Base-by-base conservation (phyloP, 306 rosid genomes). In the Glycyrrhiza uralensis region DNA sequence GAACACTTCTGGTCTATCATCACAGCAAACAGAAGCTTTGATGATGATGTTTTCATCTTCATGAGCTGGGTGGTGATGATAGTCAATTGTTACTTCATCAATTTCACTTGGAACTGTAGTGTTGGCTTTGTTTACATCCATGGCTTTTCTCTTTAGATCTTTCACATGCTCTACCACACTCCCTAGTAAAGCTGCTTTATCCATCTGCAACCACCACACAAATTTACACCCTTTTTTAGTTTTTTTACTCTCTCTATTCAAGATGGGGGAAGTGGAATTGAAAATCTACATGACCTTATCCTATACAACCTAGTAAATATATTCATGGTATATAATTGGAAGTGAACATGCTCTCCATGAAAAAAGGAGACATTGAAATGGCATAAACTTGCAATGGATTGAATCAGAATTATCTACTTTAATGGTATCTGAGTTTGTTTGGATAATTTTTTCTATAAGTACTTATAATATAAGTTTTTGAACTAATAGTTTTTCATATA, bases 181-280 rank as follows among this genome's bases (percentile, higher is more conserved):
- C 58, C 98, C 96, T 45, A 93, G 60, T 35, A 93, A 77, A 30
- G 98, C 93, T 47, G 98, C 98, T 65, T 93, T 93, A 87, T 93
- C 96, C 98, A 93, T 90, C 96, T 93, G 81, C 81, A 82, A 13
- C 29, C 79, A 65, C 67, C 79, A 65, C 67, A 79, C 1, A 59
- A 7, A 52, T 14, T 30, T 36, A 32, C 66, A 36, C 13, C 42
- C 19, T 4, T 1, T 47, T 67, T 57, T 29, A 50, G 28, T 45
- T 28, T 59, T n/a, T n/a, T n/a, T n/a, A n/a, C 60, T 72, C 28
- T 36, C 17, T 11, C 22, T 38, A 10, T 19, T 41, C 13, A 52
- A 52, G 58, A 14, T 38, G 6, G 3, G 3, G 11, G 32, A 54
- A 39, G 39, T 46, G 47, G 4, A 11, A 67, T 6, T 67, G 45